Base-by-base conservation (phyloP, 495 filamentous ascomycete species). In the Glarea lozoyensis region DNA sequence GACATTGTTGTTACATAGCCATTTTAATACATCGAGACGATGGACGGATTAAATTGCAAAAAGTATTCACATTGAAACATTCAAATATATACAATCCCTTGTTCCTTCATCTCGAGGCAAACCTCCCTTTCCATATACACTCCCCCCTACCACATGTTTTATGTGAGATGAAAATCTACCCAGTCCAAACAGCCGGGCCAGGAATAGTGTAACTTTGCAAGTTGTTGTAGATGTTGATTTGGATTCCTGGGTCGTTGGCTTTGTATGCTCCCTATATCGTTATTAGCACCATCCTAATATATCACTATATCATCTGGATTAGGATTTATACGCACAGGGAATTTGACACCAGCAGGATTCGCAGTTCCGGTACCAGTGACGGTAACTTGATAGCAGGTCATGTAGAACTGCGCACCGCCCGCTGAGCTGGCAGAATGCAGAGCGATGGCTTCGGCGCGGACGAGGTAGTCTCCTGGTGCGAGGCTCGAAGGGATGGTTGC, bases 361-460 rank as follows among this genome's bases (percentile, higher is more conserved):
- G 68, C 71, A 33, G 68, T 70, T 25, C 83, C 86, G 24, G 61
- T 56, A 38, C 85, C 82, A 1, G 76, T 78, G 44, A 89, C 66
- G 44, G 65, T 70, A 59, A 77, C 67, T 58, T 76, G 70, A 12
- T 70, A 53, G 50, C 71, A 76, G n/a, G 23, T 48, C 29, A 60
- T 51, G 59, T 89, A 92, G 59, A 76, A 76, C 69, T 92, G 84
- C 3, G 85, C 81, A 25, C 82, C 82, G 53, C 79, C 68, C 13
- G 49, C 45, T 15, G 64, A 54, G 17, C 59, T 66, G 9, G 77
- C 81, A 16, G 70, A 69, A 67, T 89, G 83, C 13, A 89, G 71
- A 13, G 79, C 84, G 38, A 88, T 82, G 48, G 88, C 80, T 61
- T 92, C 86, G 55, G 86, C 81, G 23, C 86, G 81, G 35, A 92